Conservation (phyloP, 257 asterid species). For the Gentiana macrophylla region DNA sequence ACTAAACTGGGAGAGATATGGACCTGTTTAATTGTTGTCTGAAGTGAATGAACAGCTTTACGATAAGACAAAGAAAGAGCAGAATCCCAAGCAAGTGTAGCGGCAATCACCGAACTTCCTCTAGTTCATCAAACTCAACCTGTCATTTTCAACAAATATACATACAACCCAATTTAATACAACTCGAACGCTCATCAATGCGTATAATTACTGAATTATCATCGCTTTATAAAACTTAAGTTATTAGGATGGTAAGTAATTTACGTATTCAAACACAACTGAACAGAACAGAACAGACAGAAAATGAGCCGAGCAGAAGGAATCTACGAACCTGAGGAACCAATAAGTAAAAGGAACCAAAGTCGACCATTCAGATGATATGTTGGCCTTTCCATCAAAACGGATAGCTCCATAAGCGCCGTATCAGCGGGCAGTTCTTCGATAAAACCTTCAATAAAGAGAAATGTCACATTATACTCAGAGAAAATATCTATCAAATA, state of each 20-base stretch:
- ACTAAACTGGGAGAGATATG: neutral
- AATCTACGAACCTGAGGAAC: conserved; percentile 66
- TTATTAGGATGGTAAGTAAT: too few relatives aligned
- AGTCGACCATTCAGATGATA: conserved; percentile 72
- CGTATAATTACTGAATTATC: too few relatives aligned
- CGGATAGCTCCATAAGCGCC: conserved; percentile 96
- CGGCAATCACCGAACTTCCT: conserved; percentile 82
- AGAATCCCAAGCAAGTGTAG: conserved; percentile 91
- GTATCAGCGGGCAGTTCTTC: conserved; percentile 73
- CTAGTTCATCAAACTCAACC: conserved; percentile 79
- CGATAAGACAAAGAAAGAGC: conserved; percentile 52
- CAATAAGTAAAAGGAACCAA: conserved; percentile 88
- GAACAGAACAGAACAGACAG: neutral
- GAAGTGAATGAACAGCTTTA: conserved; percentile 63
- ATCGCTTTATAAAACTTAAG: too few relatives aligned
- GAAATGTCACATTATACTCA: neutral
- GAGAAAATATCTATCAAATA: too few relatives aligned
- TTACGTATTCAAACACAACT: neutral
- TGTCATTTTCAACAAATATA: neutral
- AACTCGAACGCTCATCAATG: too few relatives aligned
- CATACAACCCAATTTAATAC: too few relatives aligned
- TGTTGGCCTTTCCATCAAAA: conserved; percentile 51
- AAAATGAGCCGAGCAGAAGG: neutral
- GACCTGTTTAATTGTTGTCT: conserved; percentile 65
- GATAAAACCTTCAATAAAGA: conserved; percentile 52